Evolutionary conservation across 202 grass and related monocot genomes (phyloP), one percentile per base, ranked within the genome.

Genomic region (Zoysia matrella): DNA sequence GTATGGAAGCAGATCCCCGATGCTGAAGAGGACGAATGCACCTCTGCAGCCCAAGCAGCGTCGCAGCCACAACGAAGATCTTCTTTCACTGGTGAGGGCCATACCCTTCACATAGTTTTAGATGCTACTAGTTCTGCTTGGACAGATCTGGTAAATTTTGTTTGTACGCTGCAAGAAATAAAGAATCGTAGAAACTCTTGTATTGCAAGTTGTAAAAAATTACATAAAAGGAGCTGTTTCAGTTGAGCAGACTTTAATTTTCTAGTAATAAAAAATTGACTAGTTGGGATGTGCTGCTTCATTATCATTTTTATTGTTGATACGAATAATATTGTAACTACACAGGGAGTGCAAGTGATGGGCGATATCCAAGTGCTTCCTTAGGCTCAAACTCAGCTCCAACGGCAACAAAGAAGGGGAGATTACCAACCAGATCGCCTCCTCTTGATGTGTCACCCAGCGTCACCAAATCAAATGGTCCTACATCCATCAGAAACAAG

Each of bases 1-100:
- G 90, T 84, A 7, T 95, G 92, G 96, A 95, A 90, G 77, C 90
- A 90, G 77, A 95, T 99, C 72, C 93, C 96, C 5, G 85, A 85
- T n/a, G 47, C 67, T 51, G 85, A 86, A 73, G 91, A 92, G 67
- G 86, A 82, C 6, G 83, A 93, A 39, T 60, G 72, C 75, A 78
- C 88, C 48, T 91, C 89, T 0, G 91, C 82, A 51, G 36, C 77
- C 71, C 81, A 67, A 7, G 71, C 79, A 7, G 52, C 75, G 55
- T n/a, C n/a, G n/a, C n/a, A n/a, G n/a, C n/a, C n/a, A n/a, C n/a
- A n/a, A n/a, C n/a, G n/a, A n/a, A n/a, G 82, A 74, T 84, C 91
- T 84, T 85, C 92, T 63, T 50, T 78, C 60, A 81, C 54, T 93
- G 96, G 96, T 97, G 60, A 82, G 71, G 50, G 73, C 13, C 71